Conservation (phyloP, 2,329 filamentous ascomycete species). For the Claviceps sp. region DNA sequence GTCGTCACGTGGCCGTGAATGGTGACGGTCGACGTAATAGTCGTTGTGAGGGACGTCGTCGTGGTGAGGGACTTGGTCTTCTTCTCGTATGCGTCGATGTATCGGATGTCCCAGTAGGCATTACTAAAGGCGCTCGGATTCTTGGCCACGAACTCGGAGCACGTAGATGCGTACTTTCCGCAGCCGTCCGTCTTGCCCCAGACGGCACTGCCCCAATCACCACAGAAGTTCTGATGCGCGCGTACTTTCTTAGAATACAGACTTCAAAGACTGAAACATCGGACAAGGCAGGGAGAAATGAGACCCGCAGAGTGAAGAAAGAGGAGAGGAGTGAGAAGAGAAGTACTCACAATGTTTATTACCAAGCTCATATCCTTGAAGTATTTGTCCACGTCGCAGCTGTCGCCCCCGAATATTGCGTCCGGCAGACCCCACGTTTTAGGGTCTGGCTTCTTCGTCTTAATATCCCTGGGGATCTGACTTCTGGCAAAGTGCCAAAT, state of each 20-base stretch:
- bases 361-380: slow-evolving; percentile 61
- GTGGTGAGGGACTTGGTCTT: not conserved
- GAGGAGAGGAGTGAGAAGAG: not conserved
- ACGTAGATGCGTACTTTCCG: slow-evolving; percentile 27
- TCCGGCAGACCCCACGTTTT: slow-evolving; percentile 53
- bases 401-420: slow-evolving; percentile 50
- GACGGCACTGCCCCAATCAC: slow-evolving; percentile 50
- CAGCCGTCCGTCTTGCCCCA: slow-evolving; percentile 29
- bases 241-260: too few species aligned
- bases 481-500: slow-evolving; percentile 66
- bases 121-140: slow-evolving; percentile 30
- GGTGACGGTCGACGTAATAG: slow-evolving; percentile 8
- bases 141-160: slow-evolving; percentile 31
- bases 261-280: too few species aligned
- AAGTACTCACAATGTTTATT: slow-evolving; percentile 44
- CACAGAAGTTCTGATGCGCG: slow-evolving; percentile 52
- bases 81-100: slow-evolving; percentile 33
- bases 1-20: slow-evolving; percentile 10
- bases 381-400: slow-evolving; percentile 51
- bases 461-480: slow-evolving; percentile 52
- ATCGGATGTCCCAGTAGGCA: slow-evolving; percentile 40
- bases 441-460: slow-evolving; percentile 45
- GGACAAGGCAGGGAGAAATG: too few species aligned
- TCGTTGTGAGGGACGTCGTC: not conserved
- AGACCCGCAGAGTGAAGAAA: too few species aligned